These are phyloP conservation scores for Acer yangbiense DNA, from an alignment of 345 rosid genomes.

Conservation along the genomic window DNA sequence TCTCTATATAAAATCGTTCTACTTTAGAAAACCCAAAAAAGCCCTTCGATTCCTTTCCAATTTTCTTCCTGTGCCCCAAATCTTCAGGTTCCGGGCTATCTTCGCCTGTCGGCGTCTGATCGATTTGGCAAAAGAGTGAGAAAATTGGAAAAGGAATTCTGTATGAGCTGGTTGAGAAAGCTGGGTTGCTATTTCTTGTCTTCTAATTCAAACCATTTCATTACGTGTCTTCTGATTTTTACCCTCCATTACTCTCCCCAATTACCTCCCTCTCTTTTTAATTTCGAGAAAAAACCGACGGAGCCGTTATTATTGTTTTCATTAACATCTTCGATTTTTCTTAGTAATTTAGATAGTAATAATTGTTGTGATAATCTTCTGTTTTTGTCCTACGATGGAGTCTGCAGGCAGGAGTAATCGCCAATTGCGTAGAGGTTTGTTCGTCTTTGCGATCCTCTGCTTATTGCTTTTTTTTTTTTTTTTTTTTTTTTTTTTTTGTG, in stretches of 20 bases:
- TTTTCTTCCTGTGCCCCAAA: neutral
- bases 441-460: neutral
- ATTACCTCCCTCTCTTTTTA: constrained; percentile 50
- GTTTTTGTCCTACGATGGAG: constrained; percentile 52
- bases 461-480: neutral
- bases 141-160: constrained; percentile 40
- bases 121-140: constrained; percentile 8
- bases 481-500: neutral
- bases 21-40: neutral
- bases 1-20: constrained; percentile 9
- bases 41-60: constrained; percentile 3
- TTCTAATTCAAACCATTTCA: constrained; percentile 69
- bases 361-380: constrained; percentile 14
- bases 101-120: neutral
- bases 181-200: constrained; percentile 51
- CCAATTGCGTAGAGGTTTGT: constrained; percentile 69
- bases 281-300: constrained; percentile 44
- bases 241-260: constrained; percentile 88
- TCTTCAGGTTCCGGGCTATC: neutral
- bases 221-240: constrained; percentile 74
- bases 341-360: neutral
- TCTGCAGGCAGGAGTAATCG: constrained; percentile 71
- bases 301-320: constrained; percentile 42
- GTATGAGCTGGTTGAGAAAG: constrained; percentile 98
- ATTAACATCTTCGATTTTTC: neutral